Conservation (phyloP, 805 yeast genomes). For the Cyberlindnera veronae region DNA sequence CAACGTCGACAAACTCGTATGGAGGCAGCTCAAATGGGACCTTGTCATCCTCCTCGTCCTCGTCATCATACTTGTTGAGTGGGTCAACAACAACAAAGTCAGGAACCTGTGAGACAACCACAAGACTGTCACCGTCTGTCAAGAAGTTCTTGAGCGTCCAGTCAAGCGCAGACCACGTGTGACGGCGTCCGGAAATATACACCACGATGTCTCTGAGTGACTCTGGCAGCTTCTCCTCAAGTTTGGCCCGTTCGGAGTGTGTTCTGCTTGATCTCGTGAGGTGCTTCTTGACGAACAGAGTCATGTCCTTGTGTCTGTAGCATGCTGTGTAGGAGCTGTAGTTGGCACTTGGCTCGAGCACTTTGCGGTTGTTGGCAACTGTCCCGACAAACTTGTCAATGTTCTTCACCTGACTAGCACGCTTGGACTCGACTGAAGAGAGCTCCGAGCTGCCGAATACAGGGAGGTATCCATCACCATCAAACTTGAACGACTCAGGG, state of each 20-base stretch:
- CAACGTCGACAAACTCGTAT: conserved; percentile 13
- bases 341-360: conserved; percentile 9
- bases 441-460: neutral
- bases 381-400: conserved; percentile 22
- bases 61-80: conserved; percentile 2
- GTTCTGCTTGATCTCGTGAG: neutral
- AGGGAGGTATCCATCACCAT: conserved; percentile 24
- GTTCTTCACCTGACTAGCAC: conserved; percentile 13
- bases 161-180: conserved; percentile 26
- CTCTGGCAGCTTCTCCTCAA: neutral
- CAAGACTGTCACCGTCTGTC: conserved; percentile 26
- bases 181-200: conserved; percentile 23
- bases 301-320: conserved; percentile 20
- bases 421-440: conserved; percentile 1
- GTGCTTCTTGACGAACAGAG: conserved; percentile 11
- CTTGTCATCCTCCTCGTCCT: neutral
- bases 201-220: conserved; percentile 21
- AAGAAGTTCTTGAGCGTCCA: conserved; percentile 21
- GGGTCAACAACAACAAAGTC: conserved; percentile 12
- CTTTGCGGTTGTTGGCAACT: conserved; percentile 11
- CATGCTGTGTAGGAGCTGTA: conserved; percentile 20
- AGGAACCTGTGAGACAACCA: conserved; percentile 21
- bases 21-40: conserved; percentile 1
- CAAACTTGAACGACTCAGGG: conserved; percentile 22
- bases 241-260: neutral